Evolutionary conservation across 805 yeast genomes (phyloP).

Genomic region (Lipomyces orientalis): DNA sequence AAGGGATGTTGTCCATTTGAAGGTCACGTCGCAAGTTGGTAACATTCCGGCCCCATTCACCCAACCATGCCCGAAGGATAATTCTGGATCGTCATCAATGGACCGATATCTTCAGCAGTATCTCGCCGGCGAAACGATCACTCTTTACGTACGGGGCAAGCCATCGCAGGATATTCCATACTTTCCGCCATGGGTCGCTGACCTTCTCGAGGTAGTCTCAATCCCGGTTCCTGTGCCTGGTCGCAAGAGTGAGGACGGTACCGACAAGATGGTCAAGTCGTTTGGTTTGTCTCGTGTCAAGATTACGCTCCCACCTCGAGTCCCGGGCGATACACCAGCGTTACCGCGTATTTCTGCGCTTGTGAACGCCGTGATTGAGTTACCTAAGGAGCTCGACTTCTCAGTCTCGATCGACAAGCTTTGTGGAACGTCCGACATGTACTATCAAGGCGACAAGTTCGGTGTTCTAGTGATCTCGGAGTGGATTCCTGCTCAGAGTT

Average conservation of each 20-base stretch:
- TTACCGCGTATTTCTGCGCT: conserved; percentile 34
- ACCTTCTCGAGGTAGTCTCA: conserved; percentile 26
- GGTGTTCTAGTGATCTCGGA: conserved; percentile 33
- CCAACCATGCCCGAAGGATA: conserved; percentile 24
- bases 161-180: conserved; percentile 30
- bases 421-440: conserved; percentile 34
- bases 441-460: conserved; percentile 32
- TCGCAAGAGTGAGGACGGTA: conserved; percentile 26
- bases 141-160: conserved; percentile 31
- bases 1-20: conserved; percentile 16
- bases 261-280: conserved; percentile 28
- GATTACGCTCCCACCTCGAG: conserved; percentile 28
- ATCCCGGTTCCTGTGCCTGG: conserved; percentile 36
- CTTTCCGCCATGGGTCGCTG: conserved; percentile 31
- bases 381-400: conserved; percentile 36
- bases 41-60: conserved; percentile 29
- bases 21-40: conserved; percentile 20
- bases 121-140: conserved; percentile 30
- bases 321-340: conserved; percentile 6
- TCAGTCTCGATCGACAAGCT: conserved; percentile 26
- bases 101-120: conserved; percentile 29
- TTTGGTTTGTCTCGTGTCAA: conserved; percentile 33
- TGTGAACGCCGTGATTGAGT: conserved; percentile 37
- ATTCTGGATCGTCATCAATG: conserved; percentile 31
- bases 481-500: conserved; percentile 33